phyloP scores from a whole-genome alignment of 1,139 yeast genomes.

The Hemisphaericaspora subhashii region DNA sequence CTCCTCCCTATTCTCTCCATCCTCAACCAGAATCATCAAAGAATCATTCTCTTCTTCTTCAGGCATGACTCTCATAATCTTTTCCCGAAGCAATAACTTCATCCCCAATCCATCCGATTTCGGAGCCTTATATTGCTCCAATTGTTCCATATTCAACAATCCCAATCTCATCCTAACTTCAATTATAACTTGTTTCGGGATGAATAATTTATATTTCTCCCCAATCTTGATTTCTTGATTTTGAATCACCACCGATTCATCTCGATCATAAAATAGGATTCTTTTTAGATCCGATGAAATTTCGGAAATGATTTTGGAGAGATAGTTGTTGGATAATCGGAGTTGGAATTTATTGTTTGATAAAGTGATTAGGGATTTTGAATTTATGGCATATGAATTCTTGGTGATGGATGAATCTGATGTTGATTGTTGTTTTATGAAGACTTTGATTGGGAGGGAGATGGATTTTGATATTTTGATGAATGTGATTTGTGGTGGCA shows the following conservation, averaged over 20 bases:
- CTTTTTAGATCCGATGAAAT: background rate
- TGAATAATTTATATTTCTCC: conserved; percentile 4
- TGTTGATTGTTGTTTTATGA: conserved; percentile 9
- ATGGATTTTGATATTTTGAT: conserved; percentile 9
- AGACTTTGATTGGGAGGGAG: conserved; percentile 14
- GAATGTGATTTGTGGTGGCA: conserved; percentile 18
- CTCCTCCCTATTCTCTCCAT: background rate
- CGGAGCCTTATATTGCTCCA: background rate
- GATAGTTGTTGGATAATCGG: conserved; percentile 10
- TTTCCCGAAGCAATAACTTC: conserved; percentile 1
- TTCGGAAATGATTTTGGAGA: conserved; percentile 3
- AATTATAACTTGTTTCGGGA: conserved; percentile 6
- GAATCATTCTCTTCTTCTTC: conserved; percentile 5
- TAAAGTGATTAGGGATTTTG: conserved; percentile 14
- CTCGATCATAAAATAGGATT: background rate
- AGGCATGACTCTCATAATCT: background rate
- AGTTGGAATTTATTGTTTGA: conserved; percentile 11
- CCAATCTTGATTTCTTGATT: background rate
- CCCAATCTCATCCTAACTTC: conserved; percentile 7
- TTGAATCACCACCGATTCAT: too few species aligned
- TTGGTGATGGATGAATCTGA: conserved; percentile 1
- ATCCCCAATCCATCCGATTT: conserved; percentile 1
- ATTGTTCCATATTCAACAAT: conserved; percentile 8
- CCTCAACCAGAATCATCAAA: conserved; percentile 4
- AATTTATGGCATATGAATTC: conserved; percentile 13